A percentile compares a stretch with the other conserved stretches of the same genome.
phyloP scores from a whole-genome alignment of 176 grass and related monocot species.

The Aegilops longissima region DNA sequence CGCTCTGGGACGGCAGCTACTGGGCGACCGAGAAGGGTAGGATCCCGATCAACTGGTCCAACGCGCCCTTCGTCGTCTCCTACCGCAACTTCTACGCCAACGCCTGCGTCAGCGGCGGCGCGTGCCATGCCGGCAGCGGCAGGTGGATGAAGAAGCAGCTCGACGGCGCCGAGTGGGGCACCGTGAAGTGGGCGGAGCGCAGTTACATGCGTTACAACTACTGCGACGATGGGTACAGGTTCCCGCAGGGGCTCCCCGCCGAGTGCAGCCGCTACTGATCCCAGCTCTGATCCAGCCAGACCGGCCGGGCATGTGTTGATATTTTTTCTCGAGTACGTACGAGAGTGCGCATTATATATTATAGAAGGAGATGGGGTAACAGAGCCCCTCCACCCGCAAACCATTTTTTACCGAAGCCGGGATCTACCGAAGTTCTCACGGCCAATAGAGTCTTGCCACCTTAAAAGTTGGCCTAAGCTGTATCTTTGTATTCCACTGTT shows the following conservation, averaged over 20 bases:
- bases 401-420: too few relatives aligned
- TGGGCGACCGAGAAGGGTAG: slow-evolving; percentile 43
- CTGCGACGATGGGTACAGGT: slow-evolving; percentile 2
- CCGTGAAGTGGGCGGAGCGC: not conserved
- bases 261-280: slow-evolving; percentile 10
- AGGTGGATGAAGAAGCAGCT: not conserved
- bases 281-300: too few relatives aligned
- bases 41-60: slow-evolving; percentile 41
- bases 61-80: not conserved
- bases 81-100: slow-evolving; percentile 38
- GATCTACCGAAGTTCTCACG: too few relatives aligned
- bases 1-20: slow-evolving; percentile 12
- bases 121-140: not conserved
- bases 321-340: too few relatives aligned
- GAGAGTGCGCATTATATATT: too few relatives aligned
- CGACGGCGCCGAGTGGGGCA: not conserved
- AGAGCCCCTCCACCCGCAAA: too few relatives aligned
- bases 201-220: slow-evolving; percentile 24
- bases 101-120: not conserved
- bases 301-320: not conserved
- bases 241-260: slow-evolving; percentile 1
- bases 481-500: too few relatives aligned
- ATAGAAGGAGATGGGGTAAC: too few relatives aligned
- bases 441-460: too few relatives aligned
- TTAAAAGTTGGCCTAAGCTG: too few relatives aligned